Conservation (phyloP, 768 basidiomycete species). For the Coprinellus micaceus region DNA sequence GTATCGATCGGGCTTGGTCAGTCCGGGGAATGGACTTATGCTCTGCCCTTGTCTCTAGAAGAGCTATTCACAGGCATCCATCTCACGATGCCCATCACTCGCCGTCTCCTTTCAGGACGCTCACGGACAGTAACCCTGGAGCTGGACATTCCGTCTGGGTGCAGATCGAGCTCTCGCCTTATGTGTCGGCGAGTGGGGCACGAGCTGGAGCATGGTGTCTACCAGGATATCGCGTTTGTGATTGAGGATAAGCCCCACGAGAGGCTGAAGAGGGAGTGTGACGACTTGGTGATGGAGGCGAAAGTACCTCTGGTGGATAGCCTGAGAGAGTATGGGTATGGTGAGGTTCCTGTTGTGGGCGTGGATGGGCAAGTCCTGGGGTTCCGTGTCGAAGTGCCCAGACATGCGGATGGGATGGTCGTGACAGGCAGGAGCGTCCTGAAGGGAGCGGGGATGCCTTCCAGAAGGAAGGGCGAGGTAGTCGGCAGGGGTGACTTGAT, state of each 20-base stretch:
- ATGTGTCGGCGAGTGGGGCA: constrained; percentile 64
- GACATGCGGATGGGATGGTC: constrained; percentile 34
- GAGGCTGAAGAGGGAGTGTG: constrained; percentile 51
- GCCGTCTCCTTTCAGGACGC: constrained; percentile 46
- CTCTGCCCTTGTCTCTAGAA: constrained; percentile 56
- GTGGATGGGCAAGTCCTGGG: constrained; percentile 55
- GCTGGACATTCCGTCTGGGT: constrained; percentile 59
- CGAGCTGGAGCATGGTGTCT: constrained; percentile 50
- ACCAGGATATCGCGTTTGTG: constrained; percentile 66
- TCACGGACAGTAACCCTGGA: constrained; percentile 55
- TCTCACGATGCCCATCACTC: constrained; percentile 58
- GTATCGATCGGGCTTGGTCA: constrained; percentile 37
- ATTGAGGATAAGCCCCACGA: constrained; percentile 57
- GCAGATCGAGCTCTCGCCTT: constrained; percentile 56
- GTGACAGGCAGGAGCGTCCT: constrained; percentile 48
- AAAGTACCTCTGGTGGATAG: constrained; percentile 54
- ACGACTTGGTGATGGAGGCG: constrained; percentile 54
- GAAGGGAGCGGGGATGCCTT: constrained; percentile 68
- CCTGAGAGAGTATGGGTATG: constrained; percentile 40
- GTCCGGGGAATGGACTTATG: constrained; percentile 65
- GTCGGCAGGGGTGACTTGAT: constrained; percentile 61
- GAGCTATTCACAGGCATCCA: constrained; percentile 56
- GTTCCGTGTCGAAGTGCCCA: constrained; percentile 50
- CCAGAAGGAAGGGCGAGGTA: constrained; percentile 47
- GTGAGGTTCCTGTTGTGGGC: constrained; percentile 48